These are phyloP conservation scores for Babesia bigemina DNA, from an alignment of 169 alveolate genomes.

Conservation along the genomic window DNA sequence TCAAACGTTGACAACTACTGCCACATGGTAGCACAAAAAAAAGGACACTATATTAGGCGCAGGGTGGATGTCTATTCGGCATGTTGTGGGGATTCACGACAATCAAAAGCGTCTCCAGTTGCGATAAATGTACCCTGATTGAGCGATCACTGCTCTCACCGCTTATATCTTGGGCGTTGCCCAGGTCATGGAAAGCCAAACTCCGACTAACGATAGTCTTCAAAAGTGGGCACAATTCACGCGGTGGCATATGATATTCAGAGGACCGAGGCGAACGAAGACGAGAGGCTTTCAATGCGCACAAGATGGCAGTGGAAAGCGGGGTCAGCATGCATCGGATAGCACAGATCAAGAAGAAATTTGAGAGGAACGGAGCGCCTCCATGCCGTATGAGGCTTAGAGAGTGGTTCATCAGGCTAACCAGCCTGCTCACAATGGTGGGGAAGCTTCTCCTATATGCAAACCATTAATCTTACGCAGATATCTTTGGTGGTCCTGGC, in stretches of 20 bases:
- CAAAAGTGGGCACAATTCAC: slow-evolving; percentile 34
- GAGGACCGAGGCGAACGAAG: slow-evolving; percentile 66
- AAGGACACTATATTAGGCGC: background rate
- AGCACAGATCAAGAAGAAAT: slow-evolving; percentile 55
- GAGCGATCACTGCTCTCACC: slow-evolving; percentile 68
- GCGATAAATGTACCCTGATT: slow-evolving; percentile 70
- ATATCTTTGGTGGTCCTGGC: slow-evolving; percentile 2
- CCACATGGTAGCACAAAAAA: slow-evolving; percentile 53
- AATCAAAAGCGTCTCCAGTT: slow-evolving; percentile 78
- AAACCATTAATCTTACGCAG: background rate
- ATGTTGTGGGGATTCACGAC: slow-evolving; percentile 80
- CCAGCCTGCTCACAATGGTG: slow-evolving; percentile 47
- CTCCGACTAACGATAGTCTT: slow-evolving; percentile 41
- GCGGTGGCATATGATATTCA: background rate
- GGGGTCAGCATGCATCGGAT: slow-evolving; percentile 20
- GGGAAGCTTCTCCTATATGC: background rate
- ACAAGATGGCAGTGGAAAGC: slow-evolving; percentile 47
- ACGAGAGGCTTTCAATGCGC: slow-evolving; percentile 49
- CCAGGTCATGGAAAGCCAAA: slow-evolving; percentile 39
- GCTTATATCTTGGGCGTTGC: slow-evolving; percentile 65
- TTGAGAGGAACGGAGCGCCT: slow-evolving; percentile 69
- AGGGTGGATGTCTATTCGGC: slow-evolving; percentile 84
- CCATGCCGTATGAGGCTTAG: slow-evolving; percentile 72
- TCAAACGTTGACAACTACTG: slow-evolving; percentile 84
- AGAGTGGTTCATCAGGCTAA: slow-evolving; percentile 71